Conservation (phyloP, 257 asterid genomes). For the Petunia axillaris region DNA sequence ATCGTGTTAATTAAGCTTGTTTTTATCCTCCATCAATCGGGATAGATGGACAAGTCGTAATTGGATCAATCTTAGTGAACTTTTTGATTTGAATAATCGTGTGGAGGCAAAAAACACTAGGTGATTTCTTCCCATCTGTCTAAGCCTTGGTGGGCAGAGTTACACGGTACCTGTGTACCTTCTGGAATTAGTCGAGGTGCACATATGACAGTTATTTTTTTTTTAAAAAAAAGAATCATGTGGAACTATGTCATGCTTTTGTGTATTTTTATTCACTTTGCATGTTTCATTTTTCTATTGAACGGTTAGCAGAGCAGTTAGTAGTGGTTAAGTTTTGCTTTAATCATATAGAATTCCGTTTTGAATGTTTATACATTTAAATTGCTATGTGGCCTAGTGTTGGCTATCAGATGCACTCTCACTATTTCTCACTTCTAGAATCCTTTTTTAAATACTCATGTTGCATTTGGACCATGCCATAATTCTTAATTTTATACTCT, state of each 20-base stretch:
- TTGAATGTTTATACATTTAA: neutral
- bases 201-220: too few species aligned
- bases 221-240: too few species aligned
- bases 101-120: neutral
- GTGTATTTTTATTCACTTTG: constrained; percentile 16
- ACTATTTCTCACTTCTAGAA: neutral
- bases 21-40: neutral
- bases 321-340: neutral
- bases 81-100: neutral
- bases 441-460: neutral
- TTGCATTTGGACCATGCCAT: neutral
- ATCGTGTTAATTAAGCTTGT: neutral
- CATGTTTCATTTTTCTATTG: neutral
- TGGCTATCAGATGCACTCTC: constrained; percentile 4
- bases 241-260: neutral
- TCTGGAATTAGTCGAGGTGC: too few species aligned
- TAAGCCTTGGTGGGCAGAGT: too few species aligned
- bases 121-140: too few species aligned
- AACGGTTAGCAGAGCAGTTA: constrained; percentile 5
- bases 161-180: too few species aligned
- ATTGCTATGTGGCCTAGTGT: neutral
- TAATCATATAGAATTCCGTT: neutral
- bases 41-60: neutral
- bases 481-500: neutral
- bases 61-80: constrained; percentile 1